Base-by-base conservation (phyloP, 2,329 filamentous ascomycete species). In the Epichloe sibirici region DNA sequence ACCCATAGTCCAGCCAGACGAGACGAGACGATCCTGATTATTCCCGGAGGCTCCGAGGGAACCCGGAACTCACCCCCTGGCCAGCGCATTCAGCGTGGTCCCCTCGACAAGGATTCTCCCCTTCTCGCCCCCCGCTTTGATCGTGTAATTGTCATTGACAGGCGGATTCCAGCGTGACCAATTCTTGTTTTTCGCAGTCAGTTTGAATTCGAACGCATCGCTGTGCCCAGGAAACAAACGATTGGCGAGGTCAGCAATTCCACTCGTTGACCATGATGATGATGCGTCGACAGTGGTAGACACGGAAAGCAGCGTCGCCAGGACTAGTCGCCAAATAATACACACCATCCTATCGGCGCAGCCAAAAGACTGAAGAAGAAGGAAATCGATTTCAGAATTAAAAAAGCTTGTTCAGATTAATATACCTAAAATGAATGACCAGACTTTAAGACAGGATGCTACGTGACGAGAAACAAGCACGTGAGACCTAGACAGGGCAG, bases 91-190 rank as follows among this genome's bases (percentile, higher is more conserved):
- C 42, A 58, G 45, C 15, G 55, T 56, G 4, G 56, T 59, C 15
- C 57, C 58, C 34, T 58, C 52, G 38, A 60, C 37, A 11, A 31
- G 48, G 11, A 60, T 57, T 53, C 53, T 60, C 31, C 56, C 54
- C 15, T 51, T 31, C 4, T 31, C 9, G 31, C 31, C n/a, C 13
- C 45, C 43, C 6, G 44, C 44, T 3, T 48, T n/a, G 8, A 60
- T 55, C 7, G 53, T 58, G 48, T 60, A 60, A 15, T 57, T 56
- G 48, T 60, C 58, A 12, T 59, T 59, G 15, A 44, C 37, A 2
- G 57, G 55, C 17, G 48, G 49, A 23, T 60, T 58, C 56, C 56
- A 59, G 9, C 58, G 56, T 37, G 58, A 60, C 56, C 54, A 59
- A 11, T 51, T 49, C 9, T 53, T 53, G 12, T 55, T 39, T 12